These are phyloP conservation scores for Phytophthora multivora DNA, from an alignment of 352 stramenopile genomes.

Conservation along the genomic window DNA sequence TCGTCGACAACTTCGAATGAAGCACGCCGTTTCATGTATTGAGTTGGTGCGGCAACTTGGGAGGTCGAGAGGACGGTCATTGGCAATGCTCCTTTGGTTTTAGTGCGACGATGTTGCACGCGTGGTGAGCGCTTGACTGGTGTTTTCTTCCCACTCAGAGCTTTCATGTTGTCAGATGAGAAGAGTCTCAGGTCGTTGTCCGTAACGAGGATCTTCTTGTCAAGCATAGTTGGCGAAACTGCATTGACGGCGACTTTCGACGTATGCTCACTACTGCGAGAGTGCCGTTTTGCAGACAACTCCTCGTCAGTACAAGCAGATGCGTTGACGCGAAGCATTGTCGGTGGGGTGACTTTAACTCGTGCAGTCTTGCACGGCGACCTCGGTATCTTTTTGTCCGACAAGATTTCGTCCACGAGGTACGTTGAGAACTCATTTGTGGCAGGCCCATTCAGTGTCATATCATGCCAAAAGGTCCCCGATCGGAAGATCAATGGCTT, in stretches of 20 bases:
- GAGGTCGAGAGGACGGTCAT: background rate
- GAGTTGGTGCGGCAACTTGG: background rate
- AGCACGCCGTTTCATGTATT: constrained; percentile 18
- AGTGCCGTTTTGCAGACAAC: background rate
- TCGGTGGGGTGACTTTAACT: background rate
- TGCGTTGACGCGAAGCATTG: constrained; percentile 21
- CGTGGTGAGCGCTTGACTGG: constrained; percentile 8
- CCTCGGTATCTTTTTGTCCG: constrained; percentile 2
- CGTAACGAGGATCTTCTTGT: constrained; percentile 57
- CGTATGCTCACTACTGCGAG: background rate
- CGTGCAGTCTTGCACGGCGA: background rate
- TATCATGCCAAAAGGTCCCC: constrained; percentile 23
- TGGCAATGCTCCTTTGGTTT: background rate
- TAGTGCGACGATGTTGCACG: constrained; percentile 15
- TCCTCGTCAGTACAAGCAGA: constrained; percentile 1
- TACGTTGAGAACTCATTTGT: constrained; percentile 20
- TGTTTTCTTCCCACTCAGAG: constrained; percentile 3
- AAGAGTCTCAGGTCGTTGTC: constrained; percentile 51
- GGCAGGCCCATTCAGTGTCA: constrained; percentile 9
- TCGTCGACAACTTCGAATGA: constrained; percentile 5
- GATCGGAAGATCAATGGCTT: constrained; percentile 13
- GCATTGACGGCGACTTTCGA: constrained; percentile 22
- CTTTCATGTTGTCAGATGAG: constrained; percentile 23
- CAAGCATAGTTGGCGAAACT: constrained; percentile 40
- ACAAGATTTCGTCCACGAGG: constrained; percentile 22